phyloP scores from a whole-genome alignment of 2,329 filamentous ascomycete species.

The Periconia sp. region DNA sequence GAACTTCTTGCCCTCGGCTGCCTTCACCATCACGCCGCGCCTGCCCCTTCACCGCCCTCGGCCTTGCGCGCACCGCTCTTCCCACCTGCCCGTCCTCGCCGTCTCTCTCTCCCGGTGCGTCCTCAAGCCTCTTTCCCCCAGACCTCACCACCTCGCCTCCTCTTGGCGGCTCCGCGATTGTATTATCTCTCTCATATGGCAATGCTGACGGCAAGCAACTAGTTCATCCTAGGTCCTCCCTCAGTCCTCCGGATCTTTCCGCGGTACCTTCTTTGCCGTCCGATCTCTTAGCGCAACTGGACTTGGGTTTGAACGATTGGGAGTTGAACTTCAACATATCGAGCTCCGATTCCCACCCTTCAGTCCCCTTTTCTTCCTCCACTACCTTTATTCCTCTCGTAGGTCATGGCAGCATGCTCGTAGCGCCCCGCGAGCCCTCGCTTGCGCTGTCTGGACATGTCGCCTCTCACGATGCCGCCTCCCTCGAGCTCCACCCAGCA shows the following conservation, averaged over 20 bases:
- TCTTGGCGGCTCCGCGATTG: too few relatives aligned
- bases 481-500: constrained; percentile 26
- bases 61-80: background rate
- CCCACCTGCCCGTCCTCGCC: too few relatives aligned
- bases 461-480: constrained; percentile 9
- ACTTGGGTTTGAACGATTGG: background rate
- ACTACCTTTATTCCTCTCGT: background rate
- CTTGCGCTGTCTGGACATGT: constrained; percentile 10
- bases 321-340: background rate
- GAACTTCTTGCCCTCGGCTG: background rate
- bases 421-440: constrained; percentile 23
- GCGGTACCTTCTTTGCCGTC: too few relatives aligned
- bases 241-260: too few relatives aligned
- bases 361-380: background rate
- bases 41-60: background rate
- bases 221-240: too few relatives aligned
- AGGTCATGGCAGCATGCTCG: constrained; percentile 31
- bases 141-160: too few relatives aligned
- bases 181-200: too few relatives aligned
- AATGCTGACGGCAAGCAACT: too few relatives aligned
- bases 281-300: background rate
- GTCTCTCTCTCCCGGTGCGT: background rate
- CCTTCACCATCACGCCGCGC: background rate
- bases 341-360: background rate
- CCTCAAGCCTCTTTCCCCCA: background rate